Conservation (phyloP, 805 yeast genomes). For the Teunomyces gatunensis region DNA sequence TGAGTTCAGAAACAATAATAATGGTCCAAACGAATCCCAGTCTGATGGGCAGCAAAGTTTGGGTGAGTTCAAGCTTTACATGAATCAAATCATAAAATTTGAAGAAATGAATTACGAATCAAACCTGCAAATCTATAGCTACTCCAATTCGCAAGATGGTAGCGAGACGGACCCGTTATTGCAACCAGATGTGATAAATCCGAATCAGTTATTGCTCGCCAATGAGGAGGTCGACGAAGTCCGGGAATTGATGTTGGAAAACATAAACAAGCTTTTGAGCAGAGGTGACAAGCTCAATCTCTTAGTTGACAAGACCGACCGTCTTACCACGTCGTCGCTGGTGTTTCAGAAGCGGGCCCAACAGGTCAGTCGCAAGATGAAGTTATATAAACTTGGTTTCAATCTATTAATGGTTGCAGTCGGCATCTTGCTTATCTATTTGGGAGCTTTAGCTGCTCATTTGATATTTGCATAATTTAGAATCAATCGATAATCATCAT, state of each 20-base stretch:
- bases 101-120: conserved; percentile 48
- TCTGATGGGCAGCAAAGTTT: conserved; percentile 20
- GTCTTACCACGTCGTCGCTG: conserved; percentile 62
- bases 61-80: conserved; percentile 53
- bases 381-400: conserved; percentile 61
- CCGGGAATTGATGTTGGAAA: conserved; percentile 66
- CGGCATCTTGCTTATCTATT: conserved; percentile 35
- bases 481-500: background rate
- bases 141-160: conserved; percentile 17
- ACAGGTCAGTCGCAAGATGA: conserved; percentile 59
- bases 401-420: conserved; percentile 22
- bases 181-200: conserved; percentile 24
- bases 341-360: conserved; percentile 70
- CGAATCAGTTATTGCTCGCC: conserved; percentile 39
- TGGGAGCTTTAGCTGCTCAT: conserved; percentile 45
- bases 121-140: conserved; percentile 33
- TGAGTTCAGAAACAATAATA: conserved; percentile 27
- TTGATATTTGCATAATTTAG: conserved; percentile 15
- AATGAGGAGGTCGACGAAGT: conserved; percentile 63
- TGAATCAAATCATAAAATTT: conserved; percentile 54
- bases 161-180: conserved; percentile 17
- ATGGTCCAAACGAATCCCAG: conserved; percentile 2
- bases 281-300: conserved; percentile 75
- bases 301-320: conserved; percentile 76
- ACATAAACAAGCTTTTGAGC: conserved; percentile 65